Evolutionary conservation across 441 rosid species (phyloP), one percentile per base, ranked within the genome.

Genomic region (Corymbia citriodora): DNA sequence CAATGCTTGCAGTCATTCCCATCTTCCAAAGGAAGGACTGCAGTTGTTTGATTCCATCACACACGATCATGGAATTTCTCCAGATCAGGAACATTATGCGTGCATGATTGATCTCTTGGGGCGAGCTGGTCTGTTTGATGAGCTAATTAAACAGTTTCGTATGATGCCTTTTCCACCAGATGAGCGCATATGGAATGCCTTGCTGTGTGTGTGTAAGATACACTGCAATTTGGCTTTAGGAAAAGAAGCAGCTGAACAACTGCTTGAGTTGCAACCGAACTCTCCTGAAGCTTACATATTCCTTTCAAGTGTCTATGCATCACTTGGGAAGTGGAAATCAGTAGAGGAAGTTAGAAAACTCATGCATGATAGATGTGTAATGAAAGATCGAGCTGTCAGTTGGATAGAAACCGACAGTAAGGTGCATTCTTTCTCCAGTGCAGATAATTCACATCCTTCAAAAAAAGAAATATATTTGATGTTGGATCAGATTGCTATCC

Each of bases 101-200:
- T 96, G 96, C 90, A 90, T 96, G 91, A 92, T 94, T 36, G 95
- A 96, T 94, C 96, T 96, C 88, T 90, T 95, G 88, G 96, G 95
- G 19, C 94, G 93, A 91, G 95, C 94, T 29, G 96, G 96, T 89
- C 88, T 91, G 90, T 94, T 93, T 9, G 90, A 92, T 29, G 93
- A 92, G 87, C 89, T 95, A 92, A 91, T 94, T 89, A 87, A 92
- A 63, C 92, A 91, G 91, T 90, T 95, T 13, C 86, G 89, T 88
- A 90, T 83, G 81, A 94, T 94, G 93, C 95, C 94, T 86, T 92
- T 91, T 89, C 72, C 90, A 91, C 94, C 94, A 3, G 92, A 94
- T n/a, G 68, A 89, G 85, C 92, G 50, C 48, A 90, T 93, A 72
- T 94, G 93, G 96, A 93, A 94, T 63, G 91, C 95, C 48, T 81